Percentiles rank a stretch among this genome's conserved stretches.
Evolutionary conservation across 2,329 filamentous ascomycete species (phyloP).

Genomic region (Neocatenulostroma microsporum): DNA sequence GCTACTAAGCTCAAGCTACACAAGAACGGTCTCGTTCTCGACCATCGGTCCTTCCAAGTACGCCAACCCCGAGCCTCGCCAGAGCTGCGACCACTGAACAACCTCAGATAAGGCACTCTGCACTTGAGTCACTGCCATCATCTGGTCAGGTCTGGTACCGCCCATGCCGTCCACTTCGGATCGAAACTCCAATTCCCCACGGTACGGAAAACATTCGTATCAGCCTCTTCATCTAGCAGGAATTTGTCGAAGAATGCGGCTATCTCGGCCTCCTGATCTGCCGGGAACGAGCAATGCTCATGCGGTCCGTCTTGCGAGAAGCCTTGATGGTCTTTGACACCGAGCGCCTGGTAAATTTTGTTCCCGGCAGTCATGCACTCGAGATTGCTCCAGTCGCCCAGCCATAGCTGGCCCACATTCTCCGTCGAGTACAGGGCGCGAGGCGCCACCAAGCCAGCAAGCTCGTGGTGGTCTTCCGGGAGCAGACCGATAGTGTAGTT

Average conservation of each 20-base stretch:
- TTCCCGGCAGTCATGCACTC: slow-evolving; percentile 7
- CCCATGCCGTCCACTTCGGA: slow-evolving; percentile 5
- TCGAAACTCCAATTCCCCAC: slow-evolving; percentile 5
- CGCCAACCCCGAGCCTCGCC: no score
- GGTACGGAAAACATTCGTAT: slow-evolving; percentile 3
- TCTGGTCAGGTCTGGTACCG: slow-evolving; percentile 4
- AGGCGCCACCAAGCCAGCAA: slow-evolving; percentile 7
- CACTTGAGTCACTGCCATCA: no score
- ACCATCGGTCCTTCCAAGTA: no score
- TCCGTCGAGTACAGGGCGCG: slow-evolving; percentile 4
- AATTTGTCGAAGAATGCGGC: slow-evolving; percentile 3
- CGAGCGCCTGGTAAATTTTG: slow-evolving; percentile 3
- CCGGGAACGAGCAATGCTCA: slow-evolving; percentile 4
- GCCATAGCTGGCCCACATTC: slow-evolving; percentile 4
- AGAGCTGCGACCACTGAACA: no score
- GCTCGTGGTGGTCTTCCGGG: slow-evolving; percentile 5
- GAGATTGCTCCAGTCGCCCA: slow-evolving; percentile 2
- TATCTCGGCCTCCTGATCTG: slow-evolving; percentile 4
- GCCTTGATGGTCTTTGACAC: slow-evolving; percentile 1
- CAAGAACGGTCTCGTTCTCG: no score
- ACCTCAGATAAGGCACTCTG: no score
- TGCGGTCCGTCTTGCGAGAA: slow-evolving; percentile 6
- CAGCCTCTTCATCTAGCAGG: slow-evolving; percentile 2
- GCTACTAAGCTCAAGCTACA: no score
- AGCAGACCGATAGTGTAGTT: slow-evolving; percentile 7